phyloP scores from a whole-genome alignment of 345 rosid species.

The Aethionema arabicum region DNA sequence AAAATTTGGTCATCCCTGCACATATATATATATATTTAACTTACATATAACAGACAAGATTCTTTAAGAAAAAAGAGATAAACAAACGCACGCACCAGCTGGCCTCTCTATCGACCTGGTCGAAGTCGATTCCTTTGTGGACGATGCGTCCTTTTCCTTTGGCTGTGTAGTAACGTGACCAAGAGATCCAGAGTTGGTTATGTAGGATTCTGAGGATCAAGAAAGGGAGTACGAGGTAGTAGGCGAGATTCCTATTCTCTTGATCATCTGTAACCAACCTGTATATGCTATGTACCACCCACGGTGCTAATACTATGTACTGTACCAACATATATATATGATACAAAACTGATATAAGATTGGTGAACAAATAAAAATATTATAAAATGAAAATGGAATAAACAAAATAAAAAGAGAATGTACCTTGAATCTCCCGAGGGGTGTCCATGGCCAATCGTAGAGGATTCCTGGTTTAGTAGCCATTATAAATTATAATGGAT shows the following conservation, averaged over 20 bases:
- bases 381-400: background rate
- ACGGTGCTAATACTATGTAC: constrained; percentile 58
- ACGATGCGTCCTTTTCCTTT: constrained; percentile 53
- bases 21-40: background rate
- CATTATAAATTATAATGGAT: constrained; percentile 36
- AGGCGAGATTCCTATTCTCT: constrained; percentile 38
- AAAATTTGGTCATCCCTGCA: constrained; percentile 79
- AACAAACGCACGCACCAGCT: constrained; percentile 41
- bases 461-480: constrained; percentile 60
- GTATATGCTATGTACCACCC: constrained; percentile 50
- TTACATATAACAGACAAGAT: background rate
- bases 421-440: constrained; percentile 57
- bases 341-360: background rate
- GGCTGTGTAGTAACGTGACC: constrained; percentile 51
- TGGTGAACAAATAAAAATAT: background rate
- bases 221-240: constrained; percentile 43
- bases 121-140: constrained; percentile 60
- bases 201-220: constrained; percentile 48
- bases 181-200: constrained; percentile 59
- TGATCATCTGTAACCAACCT: constrained; percentile 30
- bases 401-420: background rate
- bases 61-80: background rate
- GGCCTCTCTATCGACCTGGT: constrained; percentile 64
- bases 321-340: constrained; percentile 24
- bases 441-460: constrained; percentile 57